phyloP scores from a whole-genome alignment of 208 protist species.

The Lotmaria passim region DNA sequence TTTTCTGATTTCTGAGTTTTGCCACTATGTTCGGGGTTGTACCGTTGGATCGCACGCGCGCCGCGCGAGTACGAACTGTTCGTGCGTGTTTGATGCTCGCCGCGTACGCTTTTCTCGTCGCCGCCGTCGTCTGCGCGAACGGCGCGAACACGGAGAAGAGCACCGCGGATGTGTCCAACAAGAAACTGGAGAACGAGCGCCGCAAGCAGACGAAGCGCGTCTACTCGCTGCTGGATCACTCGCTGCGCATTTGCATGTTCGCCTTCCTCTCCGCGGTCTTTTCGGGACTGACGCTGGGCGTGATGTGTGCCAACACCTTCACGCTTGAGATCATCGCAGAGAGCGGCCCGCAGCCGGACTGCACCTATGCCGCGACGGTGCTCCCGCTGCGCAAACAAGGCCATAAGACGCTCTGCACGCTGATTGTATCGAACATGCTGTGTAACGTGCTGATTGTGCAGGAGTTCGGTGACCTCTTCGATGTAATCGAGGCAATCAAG shows the following conservation, averaged over 20 bases:
- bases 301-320: slow-evolving; percentile 89
- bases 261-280: slow-evolving; percentile 87
- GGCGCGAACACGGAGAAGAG: slow-evolving; percentile 2
- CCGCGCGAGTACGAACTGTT: slow-evolving; percentile 13
- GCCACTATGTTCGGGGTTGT: background rate
- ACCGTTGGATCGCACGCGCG: background rate
- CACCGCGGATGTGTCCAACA: background rate
- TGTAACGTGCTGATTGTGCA: slow-evolving; percentile 89
- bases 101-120: slow-evolving; percentile 7
- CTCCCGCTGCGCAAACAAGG: slow-evolving; percentile 78
- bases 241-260: slow-evolving; percentile 53
- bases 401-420: slow-evolving; percentile 86
- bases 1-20: background rate
- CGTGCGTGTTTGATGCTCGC: slow-evolving; percentile 24
- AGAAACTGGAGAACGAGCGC: slow-evolving; percentile 29
- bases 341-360: slow-evolving; percentile 76
- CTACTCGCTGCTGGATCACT: slow-evolving; percentile 71
- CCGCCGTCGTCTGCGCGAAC: slow-evolving; percentile 11
- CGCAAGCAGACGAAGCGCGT: slow-evolving; percentile 55
- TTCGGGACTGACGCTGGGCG: slow-evolving; percentile 88
- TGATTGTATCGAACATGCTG: slow-evolving; percentile 90
- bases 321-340: slow-evolving; percentile 90
- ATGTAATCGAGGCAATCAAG: slow-evolving; percentile 49
- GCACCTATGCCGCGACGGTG: slow-evolving; percentile 77
- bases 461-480: slow-evolving; percentile 63